These are phyloP conservation scores for Ramularia collo-cygni DNA, from an alignment of 2,329 filamentous ascomycete species.

Conservation along the genomic window DNA sequence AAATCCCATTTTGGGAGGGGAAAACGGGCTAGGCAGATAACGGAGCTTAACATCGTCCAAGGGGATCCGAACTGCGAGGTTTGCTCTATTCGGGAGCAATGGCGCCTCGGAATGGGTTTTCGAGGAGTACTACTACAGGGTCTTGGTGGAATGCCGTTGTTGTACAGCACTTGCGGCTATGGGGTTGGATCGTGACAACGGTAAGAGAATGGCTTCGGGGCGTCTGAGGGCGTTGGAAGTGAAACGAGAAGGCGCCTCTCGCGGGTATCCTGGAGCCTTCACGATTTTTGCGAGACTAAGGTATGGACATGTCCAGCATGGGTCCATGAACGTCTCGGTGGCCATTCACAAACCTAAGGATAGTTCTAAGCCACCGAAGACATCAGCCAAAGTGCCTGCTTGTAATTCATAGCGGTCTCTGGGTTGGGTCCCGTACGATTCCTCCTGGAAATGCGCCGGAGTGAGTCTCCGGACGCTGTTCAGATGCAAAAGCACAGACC, in stretches of 20 bases:
- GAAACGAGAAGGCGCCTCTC: conserved; percentile 14
- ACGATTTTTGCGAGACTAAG: no score
- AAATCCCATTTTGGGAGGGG: conserved; percentile 23
- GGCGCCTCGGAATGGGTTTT: conserved; percentile 14
- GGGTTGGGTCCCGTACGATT: no score
- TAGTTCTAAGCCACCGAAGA: no score
- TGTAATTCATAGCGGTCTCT: no score
- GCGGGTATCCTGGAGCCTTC: conserved; percentile 17
- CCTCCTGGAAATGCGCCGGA: no score
- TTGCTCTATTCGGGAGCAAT: conserved; percentile 17
- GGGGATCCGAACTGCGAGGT: conserved; percentile 20
- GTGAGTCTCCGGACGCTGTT: no score
- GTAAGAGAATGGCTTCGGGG: conserved; percentile 18
- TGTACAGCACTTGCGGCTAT: conserved; percentile 7
- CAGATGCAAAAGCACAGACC: no score
- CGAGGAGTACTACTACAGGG: conserved; percentile 23
- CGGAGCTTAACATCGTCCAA: conserved; percentile 19
- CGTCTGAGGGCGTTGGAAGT: conserved; percentile 18
- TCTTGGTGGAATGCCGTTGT: conserved; percentile 12
- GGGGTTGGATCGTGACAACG: conserved; percentile 25
- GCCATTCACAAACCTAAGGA: no score
- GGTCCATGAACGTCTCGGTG: no score
- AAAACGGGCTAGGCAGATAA: conserved; percentile 18
- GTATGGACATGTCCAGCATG: no score
- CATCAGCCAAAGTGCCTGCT: no score